phyloP scores from a whole-genome alignment of 805 yeast species.

The Teunomyces pallodes region DNA sequence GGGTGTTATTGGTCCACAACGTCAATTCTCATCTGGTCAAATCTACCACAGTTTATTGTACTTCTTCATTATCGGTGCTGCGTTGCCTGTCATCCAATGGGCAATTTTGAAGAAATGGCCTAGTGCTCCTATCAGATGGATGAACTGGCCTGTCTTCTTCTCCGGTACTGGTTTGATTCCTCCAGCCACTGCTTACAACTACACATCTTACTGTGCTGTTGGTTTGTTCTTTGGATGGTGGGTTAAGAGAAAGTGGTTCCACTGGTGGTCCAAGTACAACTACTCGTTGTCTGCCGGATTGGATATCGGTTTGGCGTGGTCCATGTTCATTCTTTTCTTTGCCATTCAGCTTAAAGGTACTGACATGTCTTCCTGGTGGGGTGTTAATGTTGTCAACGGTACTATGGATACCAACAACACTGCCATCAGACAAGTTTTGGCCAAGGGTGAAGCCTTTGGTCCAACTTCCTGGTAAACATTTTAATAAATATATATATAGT shows the following conservation, averaged over 20 bases:
- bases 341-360: constrained; percentile 15
- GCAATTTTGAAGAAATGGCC: constrained; percentile 42
- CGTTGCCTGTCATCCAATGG: constrained; percentile 38
- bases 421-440: constrained; percentile 29
- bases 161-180: constrained; percentile 60
- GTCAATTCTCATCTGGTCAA: constrained; percentile 15
- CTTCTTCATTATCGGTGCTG: constrained; percentile 40
- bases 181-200: constrained; percentile 72
- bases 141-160: constrained; percentile 40
- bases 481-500: constrained; percentile 3
- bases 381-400: constrained; percentile 44
- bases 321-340: constrained; percentile 26
- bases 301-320: constrained; percentile 41
- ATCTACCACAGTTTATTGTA: constrained; percentile 31
- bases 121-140: constrained; percentile 24
- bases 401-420: constrained; percentile 38
- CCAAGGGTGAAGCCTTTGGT: constrained; percentile 47
- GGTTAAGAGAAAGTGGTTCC: constrained; percentile 39
- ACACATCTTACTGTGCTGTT: constrained; percentile 48
- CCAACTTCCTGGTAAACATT: constrained; percentile 43
- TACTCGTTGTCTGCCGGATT: constrained; percentile 45
- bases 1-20: constrained; percentile 40
- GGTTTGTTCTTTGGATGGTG: constrained; percentile 37
- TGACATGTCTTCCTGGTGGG: constrained; percentile 60
- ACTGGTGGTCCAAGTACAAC: constrained; percentile 46